These are phyloP conservation scores for Myriosclerotinia curreyana DNA, from an alignment of 2,329 filamentous ascomycete genomes.

Conservation along the genomic window DNA sequence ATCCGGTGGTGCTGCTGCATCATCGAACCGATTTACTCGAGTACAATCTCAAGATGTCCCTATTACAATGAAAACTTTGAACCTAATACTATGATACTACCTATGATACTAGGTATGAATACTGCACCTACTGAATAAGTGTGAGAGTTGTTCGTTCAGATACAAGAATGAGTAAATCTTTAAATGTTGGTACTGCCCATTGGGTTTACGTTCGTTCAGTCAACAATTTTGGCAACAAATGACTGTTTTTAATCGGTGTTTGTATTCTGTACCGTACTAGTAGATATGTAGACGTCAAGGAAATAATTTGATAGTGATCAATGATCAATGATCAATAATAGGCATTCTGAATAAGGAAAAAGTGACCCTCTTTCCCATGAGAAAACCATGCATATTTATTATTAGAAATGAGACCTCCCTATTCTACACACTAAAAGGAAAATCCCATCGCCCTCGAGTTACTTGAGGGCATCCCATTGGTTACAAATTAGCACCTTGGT, in stretches of 20 bases:
- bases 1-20: not conserved
- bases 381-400: constrained; percentile 10
- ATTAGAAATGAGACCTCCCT: constrained; percentile 18
- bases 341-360: constrained; percentile 18
- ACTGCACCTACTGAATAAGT: too few species aligned
- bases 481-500: constrained; percentile 15
- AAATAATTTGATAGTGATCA: constrained; percentile 11
- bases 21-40: too few species aligned
- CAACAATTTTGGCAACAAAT: not conserved
- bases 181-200: not conserved
- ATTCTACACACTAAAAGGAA: constrained; percentile 21
- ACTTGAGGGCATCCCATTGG: not conserved
- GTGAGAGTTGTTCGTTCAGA: not conserved
- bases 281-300: constrained; percentile 10
- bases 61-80: too few species aligned
- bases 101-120: too few species aligned
- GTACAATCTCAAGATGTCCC: too few species aligned
- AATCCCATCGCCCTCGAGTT: not conserved
- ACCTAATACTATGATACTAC: too few species aligned
- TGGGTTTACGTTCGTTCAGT: not conserved
- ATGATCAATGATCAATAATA: constrained; percentile 5
- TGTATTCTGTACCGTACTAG: not conserved
- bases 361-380: not conserved
- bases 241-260: not conserved
- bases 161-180: not conserved